Evolutionary conservation across 495 filamentous ascomycete genomes (phyloP), one percentile per base, ranked within the genome.

Genomic region (Penicillium ochrochloron): DNA sequence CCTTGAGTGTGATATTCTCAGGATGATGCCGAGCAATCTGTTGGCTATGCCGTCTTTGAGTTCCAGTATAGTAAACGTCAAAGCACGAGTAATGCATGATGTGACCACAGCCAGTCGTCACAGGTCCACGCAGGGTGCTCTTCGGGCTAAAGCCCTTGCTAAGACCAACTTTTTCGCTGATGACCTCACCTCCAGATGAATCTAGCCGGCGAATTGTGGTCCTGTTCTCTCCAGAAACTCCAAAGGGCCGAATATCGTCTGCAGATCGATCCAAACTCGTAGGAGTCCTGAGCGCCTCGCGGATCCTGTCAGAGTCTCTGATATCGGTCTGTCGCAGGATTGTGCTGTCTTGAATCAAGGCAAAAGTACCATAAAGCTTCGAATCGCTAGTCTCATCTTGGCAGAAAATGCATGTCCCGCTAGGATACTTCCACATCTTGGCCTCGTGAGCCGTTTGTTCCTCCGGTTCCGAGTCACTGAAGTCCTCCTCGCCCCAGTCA

Each of bases 31-130:
- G 86, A 17, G 96, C 93, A 73, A 98, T 95, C 69, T 98, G 95
- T 66, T 93, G 91, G 39, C 81, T 85, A 66, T 99, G 96, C 51
- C 95, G 87, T 56, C 92, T 86, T 54, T 87, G 81, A 0, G 92
- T 95, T 0, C 94, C 90, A 19, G 88, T 84, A 70, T 89, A 89
- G 76, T 97, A 98, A 34, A 88, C 85, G 66, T 97, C 94, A 70
- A 98, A 99, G 75, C 95, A 99, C 35, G 86, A 86, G 71, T 92
- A 99, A 72, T 99, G 95, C 95, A 99, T 99, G 65, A 98, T 94
- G 75, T 99, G 95, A 7, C 93, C 94, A 76, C 95, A 99, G 33
- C 94, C 92, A 44, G 92, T 92, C 9, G 93, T 87, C 7, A 98
- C 91, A 5, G 94, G 91, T 0, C 93, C 96, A n/a, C 84, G 82